These are phyloP conservation scores for Psilocybe azurescens DNA, from an alignment of 768 basidiomycete genomes.

Conservation along the genomic window DNA sequence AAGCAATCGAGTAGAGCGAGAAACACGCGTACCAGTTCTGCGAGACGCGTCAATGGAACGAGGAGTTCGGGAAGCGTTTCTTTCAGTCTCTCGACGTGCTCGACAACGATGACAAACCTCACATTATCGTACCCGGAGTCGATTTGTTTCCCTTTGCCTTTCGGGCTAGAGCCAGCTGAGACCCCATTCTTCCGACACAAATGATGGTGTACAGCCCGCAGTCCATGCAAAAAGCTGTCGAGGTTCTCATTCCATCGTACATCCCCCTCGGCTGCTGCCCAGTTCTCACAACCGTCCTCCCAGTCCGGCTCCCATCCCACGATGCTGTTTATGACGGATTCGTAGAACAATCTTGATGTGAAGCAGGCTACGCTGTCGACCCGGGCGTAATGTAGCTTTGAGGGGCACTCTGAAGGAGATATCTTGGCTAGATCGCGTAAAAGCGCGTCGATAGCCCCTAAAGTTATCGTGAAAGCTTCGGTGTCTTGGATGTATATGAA, in stretches of 20 bases:
- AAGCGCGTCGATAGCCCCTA: constrained; percentile 45
- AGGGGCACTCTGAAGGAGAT: constrained; percentile 23
- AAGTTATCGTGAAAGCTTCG: constrained; percentile 49
- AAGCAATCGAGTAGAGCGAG: neutral
- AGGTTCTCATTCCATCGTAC: constrained; percentile 66
- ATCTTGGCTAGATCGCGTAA: constrained; percentile 31
- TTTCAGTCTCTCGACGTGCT: constrained; percentile 70
- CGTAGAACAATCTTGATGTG: constrained; percentile 65
- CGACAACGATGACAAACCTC: constrained; percentile 65
- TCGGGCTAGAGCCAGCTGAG: neutral
- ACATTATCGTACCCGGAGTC: constrained; percentile 30
- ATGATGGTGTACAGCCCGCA: constrained; percentile 44
- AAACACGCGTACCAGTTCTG: constrained; percentile 62
- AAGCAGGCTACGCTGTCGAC: constrained; percentile 67
- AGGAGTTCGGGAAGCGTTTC: constrained; percentile 67
- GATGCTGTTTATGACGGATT: constrained; percentile 66
- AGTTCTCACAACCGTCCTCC: constrained; percentile 66
- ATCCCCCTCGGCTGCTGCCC: constrained; percentile 45
- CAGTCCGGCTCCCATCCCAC: constrained; percentile 60
- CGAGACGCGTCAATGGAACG: constrained; percentile 71
- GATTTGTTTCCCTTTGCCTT: constrained; percentile 36
- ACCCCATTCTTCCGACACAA: constrained; percentile 23
- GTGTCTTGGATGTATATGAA: constrained; percentile 75
- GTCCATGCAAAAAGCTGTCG: constrained; percentile 73
- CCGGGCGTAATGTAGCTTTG: constrained; percentile 44